A percentile compares a stretch with the other conserved stretches of the same genome.
phyloP scores from a whole-genome alignment of 169 alveolate genomes.

The Cryptosporidium sp. region DNA sequence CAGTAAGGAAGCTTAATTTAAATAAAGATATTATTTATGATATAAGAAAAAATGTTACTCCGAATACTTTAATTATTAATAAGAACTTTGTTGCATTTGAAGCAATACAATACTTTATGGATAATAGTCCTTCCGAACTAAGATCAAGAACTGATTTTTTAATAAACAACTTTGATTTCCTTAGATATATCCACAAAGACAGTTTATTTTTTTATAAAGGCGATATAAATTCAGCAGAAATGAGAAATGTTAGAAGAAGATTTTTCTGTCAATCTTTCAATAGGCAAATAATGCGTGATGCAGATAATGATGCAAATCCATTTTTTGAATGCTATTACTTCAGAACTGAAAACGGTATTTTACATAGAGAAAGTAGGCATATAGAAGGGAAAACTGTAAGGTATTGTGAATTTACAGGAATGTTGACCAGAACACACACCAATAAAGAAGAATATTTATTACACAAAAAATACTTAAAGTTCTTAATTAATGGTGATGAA shows the following conservation, averaged over 20 bases:
- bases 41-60: background rate
- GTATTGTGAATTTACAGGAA: conserved; percentile 30
- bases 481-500: background rate
- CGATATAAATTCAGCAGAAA: conserved; percentile 8
- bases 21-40: conserved; percentile 6
- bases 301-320: conserved; percentile 12
- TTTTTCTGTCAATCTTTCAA: conserved; percentile 34
- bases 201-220: conserved; percentile 27
- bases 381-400: conserved; percentile 39
- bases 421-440: background rate
- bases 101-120: conserved; percentile 23
- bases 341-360: background rate
- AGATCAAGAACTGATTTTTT: conserved; percentile 22
- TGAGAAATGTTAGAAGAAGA: conserved; percentile 38
- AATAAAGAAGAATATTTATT: conserved; percentile 4
- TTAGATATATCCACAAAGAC: conserved; percentile 16
- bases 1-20: background rate
- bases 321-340: conserved; percentile 34
- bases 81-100: conserved; percentile 17
- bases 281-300: conserved; percentile 3
- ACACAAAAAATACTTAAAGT: conserved; percentile 7
- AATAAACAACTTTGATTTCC: conserved; percentile 4
- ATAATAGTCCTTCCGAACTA: background rate
- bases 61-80: background rate
- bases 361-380: background rate